Base-by-base conservation (phyloP, 2,329 filamentous ascomycete species). In the Helicocarpus griseus region DNA sequence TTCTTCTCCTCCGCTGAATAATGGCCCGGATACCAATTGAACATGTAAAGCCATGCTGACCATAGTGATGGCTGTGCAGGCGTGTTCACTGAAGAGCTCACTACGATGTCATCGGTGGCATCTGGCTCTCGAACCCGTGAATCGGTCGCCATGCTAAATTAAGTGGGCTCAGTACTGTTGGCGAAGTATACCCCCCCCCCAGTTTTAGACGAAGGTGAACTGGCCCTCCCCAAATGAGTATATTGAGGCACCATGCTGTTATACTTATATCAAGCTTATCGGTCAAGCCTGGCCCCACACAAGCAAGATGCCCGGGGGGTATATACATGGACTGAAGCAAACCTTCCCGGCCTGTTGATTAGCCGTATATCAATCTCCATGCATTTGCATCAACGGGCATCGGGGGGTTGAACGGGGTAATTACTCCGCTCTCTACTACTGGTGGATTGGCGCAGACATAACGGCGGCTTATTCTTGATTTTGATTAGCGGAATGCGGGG, bases 1-100 rank as follows among this genome's bases (percentile, higher is more conserved):
- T 57, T 63, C 52, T 59, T 56, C 38, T 66, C 64, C n/a, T 63
- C 58, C 0, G 55, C 33, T 14, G 62, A 58, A 57, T 65, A 65
- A 0, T 55, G 33, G 2, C 62, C 60, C 1, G 64, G 63, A 50
- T 66, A 66, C 63, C 64, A 66, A 38, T 65, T 65, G 48, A 66
- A 65, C 1, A 66, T 46, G 43, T 46, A 46, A 8, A 46, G 14
- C 43, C 43, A 46, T 28, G 43, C 43, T 13, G 19, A 24, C 43
- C 21, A 28, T 22, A 26, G 11, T 1, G 43, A 46, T 13, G 22
- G 43, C 7, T n/a, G 43, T 3, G 19, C 21, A 8, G 43, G 17
- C 17, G 13, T 9, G n/a, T 26, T 22, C 8, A 22, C 21, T 17
- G 43, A 46, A 8, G 22, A 26, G 26, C 22, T 26, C 13, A 46